Percentiles rank a stretch among this genome's conserved stretches.
Conservation (phyloP, 306 rosid species). For the Geum urbanum region DNA sequence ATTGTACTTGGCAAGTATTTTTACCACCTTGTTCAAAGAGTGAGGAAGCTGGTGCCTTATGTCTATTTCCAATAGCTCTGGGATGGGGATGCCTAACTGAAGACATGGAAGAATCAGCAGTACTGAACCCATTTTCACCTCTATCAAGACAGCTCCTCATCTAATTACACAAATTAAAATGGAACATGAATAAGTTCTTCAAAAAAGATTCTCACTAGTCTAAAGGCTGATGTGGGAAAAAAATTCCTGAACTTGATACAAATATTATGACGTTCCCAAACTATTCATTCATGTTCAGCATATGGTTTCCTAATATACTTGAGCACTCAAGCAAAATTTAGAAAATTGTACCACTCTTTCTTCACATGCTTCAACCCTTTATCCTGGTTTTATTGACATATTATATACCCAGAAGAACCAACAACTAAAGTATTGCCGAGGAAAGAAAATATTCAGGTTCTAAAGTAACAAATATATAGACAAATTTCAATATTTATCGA, state of each 20-base stretch:
- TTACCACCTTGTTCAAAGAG: slow-evolving; percentile 85
- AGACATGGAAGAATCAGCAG: slow-evolving; percentile 59
- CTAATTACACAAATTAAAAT: slow-evolving; percentile 35
- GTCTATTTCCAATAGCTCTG: slow-evolving; percentile 58
- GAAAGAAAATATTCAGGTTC: neutral
- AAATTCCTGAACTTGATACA: slow-evolving; percentile 18
- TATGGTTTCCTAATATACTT: neutral
- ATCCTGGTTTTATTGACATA: slow-evolving; percentile 14
- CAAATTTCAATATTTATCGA: neutral
- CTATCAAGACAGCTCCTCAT: slow-evolving; percentile 75
- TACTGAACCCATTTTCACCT: slow-evolving; percentile 49
- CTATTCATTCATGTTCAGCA: slow-evolving; percentile 15
- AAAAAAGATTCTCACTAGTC: slow-evolving; percentile 12
- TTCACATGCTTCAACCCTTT: slow-evolving; percentile 9
- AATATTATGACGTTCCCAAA: slow-evolving; percentile 7
- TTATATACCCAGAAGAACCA: neutral
- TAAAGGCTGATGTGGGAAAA: slow-evolving; percentile 18
- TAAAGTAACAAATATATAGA: neutral
- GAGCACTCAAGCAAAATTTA: neutral
- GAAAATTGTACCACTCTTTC: neutral
- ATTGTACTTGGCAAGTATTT: slow-evolving; percentile 15
- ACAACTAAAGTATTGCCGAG: neutral
- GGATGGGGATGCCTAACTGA: slow-evolving; percentile 59
- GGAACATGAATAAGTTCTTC: slow-evolving; percentile 13
- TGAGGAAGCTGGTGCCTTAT: slow-evolving; percentile 57